Evolutionary conservation across 1,284 basidiomycete species (phyloP).

Genomic region (Hemileia vastatrix): DNA sequence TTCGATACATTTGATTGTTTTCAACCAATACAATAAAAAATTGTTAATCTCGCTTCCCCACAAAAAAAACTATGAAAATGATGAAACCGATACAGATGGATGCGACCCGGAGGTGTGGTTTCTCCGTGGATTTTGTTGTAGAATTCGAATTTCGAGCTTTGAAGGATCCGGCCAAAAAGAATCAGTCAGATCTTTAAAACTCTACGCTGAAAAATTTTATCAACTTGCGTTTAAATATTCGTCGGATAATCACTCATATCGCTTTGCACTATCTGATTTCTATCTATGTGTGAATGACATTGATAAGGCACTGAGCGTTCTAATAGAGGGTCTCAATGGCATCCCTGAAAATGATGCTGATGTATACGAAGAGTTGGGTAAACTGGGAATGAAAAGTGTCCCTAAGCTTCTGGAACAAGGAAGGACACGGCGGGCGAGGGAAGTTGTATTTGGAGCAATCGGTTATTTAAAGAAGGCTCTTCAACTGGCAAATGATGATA

Average conservation of each 20-base stretch:
- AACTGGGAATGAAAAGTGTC: no score
- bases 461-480: no score
- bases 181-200: not conserved
- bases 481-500: no score
- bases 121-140: not conserved
- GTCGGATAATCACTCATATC: not conserved
- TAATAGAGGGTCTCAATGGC: no score
- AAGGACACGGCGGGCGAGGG: no score
- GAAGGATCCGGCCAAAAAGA: not conserved
- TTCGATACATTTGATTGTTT: not conserved
- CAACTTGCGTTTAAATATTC: conserved; percentile 3
- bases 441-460: no score
- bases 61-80: no score
- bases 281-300: not conserved
- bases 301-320: not conserved
- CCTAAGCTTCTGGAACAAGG: no score
- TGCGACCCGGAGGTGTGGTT: conserved; percentile 12
- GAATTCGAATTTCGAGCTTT: conserved; percentile 5
- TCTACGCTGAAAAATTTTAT: not conserved
- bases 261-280: conserved; percentile 13
- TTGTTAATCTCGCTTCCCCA: no score
- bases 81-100: not conserved
- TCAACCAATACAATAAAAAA: no score
- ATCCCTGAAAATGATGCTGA: no score
- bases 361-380: no score